Evolutionary conservation across 441 rosid genomes (phyloP).

Genomic region (Erysimum pusillum): DNA sequence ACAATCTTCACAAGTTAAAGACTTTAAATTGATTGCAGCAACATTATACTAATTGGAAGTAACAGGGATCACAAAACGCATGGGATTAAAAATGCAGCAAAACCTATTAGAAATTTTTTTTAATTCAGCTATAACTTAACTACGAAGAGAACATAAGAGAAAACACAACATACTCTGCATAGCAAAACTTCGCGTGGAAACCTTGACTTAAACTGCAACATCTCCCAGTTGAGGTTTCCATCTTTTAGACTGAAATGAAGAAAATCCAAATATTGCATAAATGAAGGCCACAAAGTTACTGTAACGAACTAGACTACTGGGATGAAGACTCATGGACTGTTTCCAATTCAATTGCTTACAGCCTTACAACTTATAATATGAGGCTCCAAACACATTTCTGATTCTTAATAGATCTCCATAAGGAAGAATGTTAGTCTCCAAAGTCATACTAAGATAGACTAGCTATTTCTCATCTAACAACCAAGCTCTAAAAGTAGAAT

Average conservation of each 20-base stretch:
- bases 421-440: slow-evolving; percentile 12
- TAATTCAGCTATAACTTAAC: not conserved
- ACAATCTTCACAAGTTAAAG: slow-evolving; percentile 2
- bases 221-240: slow-evolving; percentile 92
- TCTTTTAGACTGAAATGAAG: slow-evolving; percentile 77
- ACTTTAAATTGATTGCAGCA: not conserved
- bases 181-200: slow-evolving; percentile 97
- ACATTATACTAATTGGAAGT: not conserved
- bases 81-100: not conserved
- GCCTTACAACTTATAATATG: not conserved
- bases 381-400: slow-evolving; percentile 12
- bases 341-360: slow-evolving; percentile 1
- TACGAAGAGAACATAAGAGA: not conserved
- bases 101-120: not conserved
- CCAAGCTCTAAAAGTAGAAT: slow-evolving; percentile 9
- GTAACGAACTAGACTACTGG: not conserved
- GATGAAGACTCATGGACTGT: not conserved
- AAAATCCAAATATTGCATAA: slow-evolving; percentile 31
- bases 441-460: slow-evolving; percentile 2
- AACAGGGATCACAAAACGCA: not conserved
- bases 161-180: slow-evolving; percentile 77
- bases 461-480: not conserved
- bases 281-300: slow-evolving; percentile 7
- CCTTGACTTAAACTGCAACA: slow-evolving; percentile 90
- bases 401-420: slow-evolving; percentile 12